A percentile compares a stretch with the other conserved stretches of the same genome.
Evolutionary conservation across 805 yeast genomes (phyloP).

Genomic region (Clavispora fructus): DNA sequence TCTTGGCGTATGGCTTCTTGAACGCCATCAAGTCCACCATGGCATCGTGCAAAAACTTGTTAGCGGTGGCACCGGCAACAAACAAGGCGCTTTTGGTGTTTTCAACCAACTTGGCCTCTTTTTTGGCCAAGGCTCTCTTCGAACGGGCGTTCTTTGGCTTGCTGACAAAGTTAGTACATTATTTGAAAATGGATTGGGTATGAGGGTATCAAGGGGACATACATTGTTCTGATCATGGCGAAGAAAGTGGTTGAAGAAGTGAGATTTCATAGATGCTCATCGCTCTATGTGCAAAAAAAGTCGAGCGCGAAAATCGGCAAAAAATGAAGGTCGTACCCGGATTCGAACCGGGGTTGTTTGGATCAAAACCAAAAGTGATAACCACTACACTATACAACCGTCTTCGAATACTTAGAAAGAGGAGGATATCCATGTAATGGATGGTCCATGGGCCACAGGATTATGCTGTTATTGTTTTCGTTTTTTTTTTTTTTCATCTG

Average conservation of each 20-base stretch:
- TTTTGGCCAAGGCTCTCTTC: slow-evolving; percentile 86
- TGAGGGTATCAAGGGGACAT: slow-evolving; percentile 12
- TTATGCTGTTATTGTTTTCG: too few relatives aligned
- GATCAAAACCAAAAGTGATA: slow-evolving; percentile 79
- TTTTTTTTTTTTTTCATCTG: too few relatives aligned
- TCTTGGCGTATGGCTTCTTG: slow-evolving; percentile 85
- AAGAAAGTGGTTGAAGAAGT: slow-evolving; percentile 3
- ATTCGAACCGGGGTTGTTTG: slow-evolving; percentile 80
- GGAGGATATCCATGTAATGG: too few relatives aligned
- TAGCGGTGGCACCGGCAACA: slow-evolving; percentile 82
- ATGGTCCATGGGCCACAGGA: too few relatives aligned
- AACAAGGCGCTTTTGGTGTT: slow-evolving; percentile 87
- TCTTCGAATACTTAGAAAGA: neutral
- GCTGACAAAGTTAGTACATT: slow-evolving; percentile 29
- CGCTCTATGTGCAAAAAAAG: slow-evolving; percentile 4
- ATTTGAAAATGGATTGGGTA: neutral
- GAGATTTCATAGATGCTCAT: slow-evolving; percentile 4
- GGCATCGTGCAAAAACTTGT: slow-evolving; percentile 77
- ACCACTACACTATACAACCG: slow-evolving; percentile 70
- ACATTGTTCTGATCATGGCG: slow-evolving; percentile 36
- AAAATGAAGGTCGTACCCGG: slow-evolving; percentile 65
- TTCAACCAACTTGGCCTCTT: slow-evolving; percentile 83
- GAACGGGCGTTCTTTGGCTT: slow-evolving; percentile 95
- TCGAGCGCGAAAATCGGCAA: neutral
- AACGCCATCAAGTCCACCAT: slow-evolving; percentile 84